A percentile compares a stretch with the other conserved stretches of the same genome.
These are phyloP conservation scores for Leccinum griseonigrum DNA, from an alignment of 1,284 basidiomycete genomes.

Conservation along the genomic window DNA sequence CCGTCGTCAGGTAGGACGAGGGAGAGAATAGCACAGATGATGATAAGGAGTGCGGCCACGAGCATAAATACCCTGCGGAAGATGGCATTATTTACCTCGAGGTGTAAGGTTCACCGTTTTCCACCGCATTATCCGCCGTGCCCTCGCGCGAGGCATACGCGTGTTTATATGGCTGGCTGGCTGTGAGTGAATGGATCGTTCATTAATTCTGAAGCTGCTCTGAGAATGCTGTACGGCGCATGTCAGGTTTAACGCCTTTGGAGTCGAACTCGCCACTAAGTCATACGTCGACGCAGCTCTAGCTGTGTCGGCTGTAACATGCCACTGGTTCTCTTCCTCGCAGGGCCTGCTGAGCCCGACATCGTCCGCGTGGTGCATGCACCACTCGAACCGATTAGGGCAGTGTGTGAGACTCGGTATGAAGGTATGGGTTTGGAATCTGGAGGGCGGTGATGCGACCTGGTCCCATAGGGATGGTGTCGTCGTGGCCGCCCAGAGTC, in stretches of 20 bases:
- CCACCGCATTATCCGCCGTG: background rate
- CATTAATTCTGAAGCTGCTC: background rate
- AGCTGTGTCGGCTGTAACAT: background rate
- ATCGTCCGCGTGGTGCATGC: too few species aligned
- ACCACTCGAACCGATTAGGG: too few species aligned
- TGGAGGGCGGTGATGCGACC: too few species aligned
- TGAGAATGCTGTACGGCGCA: background rate
- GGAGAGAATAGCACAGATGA: background rate
- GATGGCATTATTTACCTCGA: background rate
- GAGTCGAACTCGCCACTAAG: background rate
- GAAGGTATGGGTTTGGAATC: too few species aligned
- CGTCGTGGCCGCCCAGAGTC: too few species aligned
- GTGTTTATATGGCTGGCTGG: slow-evolving; percentile 1
- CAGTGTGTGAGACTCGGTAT: too few species aligned
- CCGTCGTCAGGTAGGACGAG: background rate
- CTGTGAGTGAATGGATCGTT: background rate
- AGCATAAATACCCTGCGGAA: slow-evolving; percentile 5
- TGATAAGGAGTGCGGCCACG: background rate
- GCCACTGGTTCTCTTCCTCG: background rate
- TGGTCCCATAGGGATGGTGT: too few species aligned
- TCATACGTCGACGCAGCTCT: background rate
- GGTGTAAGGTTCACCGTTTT: slow-evolving; percentile 1
- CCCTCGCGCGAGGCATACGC: slow-evolving; percentile 5
- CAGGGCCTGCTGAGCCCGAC: background rate
- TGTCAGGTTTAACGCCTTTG: background rate